These are phyloP conservation scores for Mycena haematopus DNA, from an alignment of 768 basidiomycete species.

Conservation along the genomic window DNA sequence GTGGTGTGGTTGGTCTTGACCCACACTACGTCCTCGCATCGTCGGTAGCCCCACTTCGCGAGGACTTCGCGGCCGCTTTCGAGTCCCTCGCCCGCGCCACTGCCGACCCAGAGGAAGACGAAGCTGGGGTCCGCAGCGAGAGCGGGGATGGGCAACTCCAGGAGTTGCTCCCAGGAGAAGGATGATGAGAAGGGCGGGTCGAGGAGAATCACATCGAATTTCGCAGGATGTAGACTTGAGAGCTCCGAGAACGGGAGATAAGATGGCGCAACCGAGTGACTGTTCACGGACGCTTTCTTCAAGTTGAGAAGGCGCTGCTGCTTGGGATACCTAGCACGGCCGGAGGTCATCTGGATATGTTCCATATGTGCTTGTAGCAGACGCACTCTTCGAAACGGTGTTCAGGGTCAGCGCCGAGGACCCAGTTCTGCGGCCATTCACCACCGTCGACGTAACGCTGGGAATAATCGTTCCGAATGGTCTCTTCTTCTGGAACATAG, in stretches of 20 bases:
- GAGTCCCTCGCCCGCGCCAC: constrained; percentile 86
- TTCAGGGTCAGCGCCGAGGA: constrained; percentile 87
- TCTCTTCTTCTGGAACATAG: constrained; percentile 94
- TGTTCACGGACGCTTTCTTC: constrained; percentile 80
- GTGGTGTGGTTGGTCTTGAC: constrained; percentile 85
- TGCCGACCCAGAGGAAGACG: constrained; percentile 95
- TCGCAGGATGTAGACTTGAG: constrained; percentile 60
- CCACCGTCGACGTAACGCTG: constrained; percentile 90
- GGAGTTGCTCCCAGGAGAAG: constrained; percentile 85
- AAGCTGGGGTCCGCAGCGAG: constrained; percentile 93
- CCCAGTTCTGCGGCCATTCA: constrained; percentile 94
- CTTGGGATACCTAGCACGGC: constrained; percentile 87
- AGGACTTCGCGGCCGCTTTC: constrained; percentile 92
- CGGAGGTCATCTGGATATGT: constrained; percentile 14
- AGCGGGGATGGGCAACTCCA: constrained; percentile 79
- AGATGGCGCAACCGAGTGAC: constrained; percentile 72
- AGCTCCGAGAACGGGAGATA: constrained; percentile 72
- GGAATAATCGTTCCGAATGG: constrained; percentile 94
- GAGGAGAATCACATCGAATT: constrained; percentile 92
- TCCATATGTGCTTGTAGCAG: neutral
- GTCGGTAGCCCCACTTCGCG: constrained; percentile 91
- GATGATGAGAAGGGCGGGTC: constrained; percentile 90
- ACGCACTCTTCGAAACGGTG: constrained; percentile 93
- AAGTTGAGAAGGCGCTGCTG: constrained; percentile 83
- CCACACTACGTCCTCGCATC: constrained; percentile 99